Percentiles rank a stretch among this genome's conserved stretches.
Evolutionary conservation across 768 basidiomycete genomes (phyloP).

Genomic region (Dentipellis fragilis): DNA sequence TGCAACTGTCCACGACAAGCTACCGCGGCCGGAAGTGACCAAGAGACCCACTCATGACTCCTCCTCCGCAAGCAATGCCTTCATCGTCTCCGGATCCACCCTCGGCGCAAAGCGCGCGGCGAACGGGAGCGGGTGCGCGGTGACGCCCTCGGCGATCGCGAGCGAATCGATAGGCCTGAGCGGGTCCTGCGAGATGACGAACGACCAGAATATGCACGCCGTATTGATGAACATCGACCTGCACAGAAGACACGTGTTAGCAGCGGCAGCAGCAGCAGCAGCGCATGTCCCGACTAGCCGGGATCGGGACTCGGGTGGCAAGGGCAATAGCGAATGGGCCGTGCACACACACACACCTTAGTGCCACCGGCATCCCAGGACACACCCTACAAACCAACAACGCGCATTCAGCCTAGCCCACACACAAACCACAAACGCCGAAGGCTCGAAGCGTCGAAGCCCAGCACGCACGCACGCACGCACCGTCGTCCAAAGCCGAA

Average conservation of each 20-base stretch:
- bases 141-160: constrained; percentile 54
- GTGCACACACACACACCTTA: too few species aligned
- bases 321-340: too few species aligned
- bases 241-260: constrained; percentile 18
- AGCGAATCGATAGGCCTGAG: constrained; percentile 45
- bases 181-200: constrained; percentile 43
- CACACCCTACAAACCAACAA: not conserved
- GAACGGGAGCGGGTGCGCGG: constrained; percentile 57
- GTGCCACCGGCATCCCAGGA: not conserved
- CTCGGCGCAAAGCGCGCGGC: constrained; percentile 32
- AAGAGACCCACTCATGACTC: too few species aligned
- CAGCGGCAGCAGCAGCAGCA: constrained; percentile 46
- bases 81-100: not conserved
- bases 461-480: too few species aligned
- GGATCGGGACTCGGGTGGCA: too few species aligned
- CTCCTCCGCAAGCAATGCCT: not conserved
- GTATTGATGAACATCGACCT: constrained; percentile 52
- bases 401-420: not conserved
- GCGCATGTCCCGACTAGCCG: too few species aligned
- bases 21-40: too few species aligned
- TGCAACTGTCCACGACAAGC: too few species aligned
- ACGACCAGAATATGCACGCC: constrained; percentile 56
- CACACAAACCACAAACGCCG: too few species aligned
- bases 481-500: constrained; percentile 29
- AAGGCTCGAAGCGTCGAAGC: too few species aligned